phyloP scores from a whole-genome alignment of 1,284 basidiomycete species.

The Testicularia cyperi region DNA sequence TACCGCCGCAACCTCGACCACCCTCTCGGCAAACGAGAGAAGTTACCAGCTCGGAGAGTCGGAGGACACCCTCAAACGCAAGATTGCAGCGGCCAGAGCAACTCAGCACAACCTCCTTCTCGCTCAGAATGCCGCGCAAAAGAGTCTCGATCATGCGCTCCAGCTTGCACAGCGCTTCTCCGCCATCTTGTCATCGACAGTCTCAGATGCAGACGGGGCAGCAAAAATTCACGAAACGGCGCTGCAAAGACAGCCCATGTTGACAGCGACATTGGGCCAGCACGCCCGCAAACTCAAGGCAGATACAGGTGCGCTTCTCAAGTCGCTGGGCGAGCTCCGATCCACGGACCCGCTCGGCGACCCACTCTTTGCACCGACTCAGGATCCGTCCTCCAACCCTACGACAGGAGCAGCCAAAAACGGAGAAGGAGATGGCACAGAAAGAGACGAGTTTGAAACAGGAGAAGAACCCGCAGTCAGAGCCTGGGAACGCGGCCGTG shows the following conservation, averaged over 20 bases:
- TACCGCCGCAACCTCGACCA: constrained; percentile 1
- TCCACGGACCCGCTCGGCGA: constrained; percentile 39
- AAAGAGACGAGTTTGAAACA: constrained; percentile 5
- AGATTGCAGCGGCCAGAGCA: constrained; percentile 32
- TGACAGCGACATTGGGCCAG: constrained; percentile 18
- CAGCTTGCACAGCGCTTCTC: constrained; percentile 21
- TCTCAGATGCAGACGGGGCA: too few relatives aligned
- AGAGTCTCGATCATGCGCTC: constrained; percentile 18
- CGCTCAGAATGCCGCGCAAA: constrained; percentile 15
- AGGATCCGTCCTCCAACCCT: not conserved
- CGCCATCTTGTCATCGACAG: constrained; percentile 8
- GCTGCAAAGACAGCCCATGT: not conserved
- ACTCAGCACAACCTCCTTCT: constrained; percentile 34
- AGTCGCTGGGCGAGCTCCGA: constrained; percentile 32
- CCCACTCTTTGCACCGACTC: constrained; percentile 15
- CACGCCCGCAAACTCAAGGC: constrained; percentile 36
- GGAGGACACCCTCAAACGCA: constrained; percentile 37
- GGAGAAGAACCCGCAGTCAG: constrained; percentile 6
- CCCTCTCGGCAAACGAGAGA: constrained; percentile 18
- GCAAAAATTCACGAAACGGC: too few relatives aligned
- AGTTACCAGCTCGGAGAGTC: constrained; percentile 37
- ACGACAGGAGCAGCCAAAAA: not conserved
- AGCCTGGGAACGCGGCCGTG: constrained; percentile 45
- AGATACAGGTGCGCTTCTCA: constrained; percentile 31
- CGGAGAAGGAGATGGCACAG: constrained; percentile 2